Conservation (phyloP, 1,284 basidiomycete genomes). For the Anthracocystis panici-leucophaei region DNA sequence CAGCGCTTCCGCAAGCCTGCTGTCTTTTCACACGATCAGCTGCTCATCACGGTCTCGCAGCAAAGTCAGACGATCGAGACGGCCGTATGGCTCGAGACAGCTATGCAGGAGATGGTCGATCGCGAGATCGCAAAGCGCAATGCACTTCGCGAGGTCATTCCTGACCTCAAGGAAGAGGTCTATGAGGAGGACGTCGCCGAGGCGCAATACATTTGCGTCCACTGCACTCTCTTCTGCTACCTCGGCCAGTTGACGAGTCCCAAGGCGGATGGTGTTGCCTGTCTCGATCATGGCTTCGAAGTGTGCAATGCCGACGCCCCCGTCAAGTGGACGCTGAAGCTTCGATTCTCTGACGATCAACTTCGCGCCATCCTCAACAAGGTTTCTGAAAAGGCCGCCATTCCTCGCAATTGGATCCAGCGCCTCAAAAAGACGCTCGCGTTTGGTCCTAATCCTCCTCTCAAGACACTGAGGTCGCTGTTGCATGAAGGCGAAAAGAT, state of each 20-base stretch:
- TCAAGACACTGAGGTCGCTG: conserved; percentile 81
- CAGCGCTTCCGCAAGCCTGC: conserved; percentile 89
- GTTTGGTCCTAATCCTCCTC: conserved; percentile 75
- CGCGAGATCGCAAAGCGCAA: conserved; percentile 82
- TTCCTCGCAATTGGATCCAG: conserved; percentile 81
- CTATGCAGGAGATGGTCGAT: conserved; percentile 87
- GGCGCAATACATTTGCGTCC: conserved; percentile 91
- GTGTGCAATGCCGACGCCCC: conserved; percentile 79
- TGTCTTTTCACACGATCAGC: conserved; percentile 97
- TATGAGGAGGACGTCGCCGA: conserved; percentile 86
- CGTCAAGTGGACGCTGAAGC: conserved; percentile 77
- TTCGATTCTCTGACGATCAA: conserved; percentile 84
- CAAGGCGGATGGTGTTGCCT: conserved; percentile 79
- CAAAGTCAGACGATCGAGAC: conserved; percentile 93
- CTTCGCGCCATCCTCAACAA: conserved; percentile 70
- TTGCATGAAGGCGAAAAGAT: conserved; percentile 89
- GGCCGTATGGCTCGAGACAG: conserved; percentile 81
- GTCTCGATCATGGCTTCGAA: conserved; percentile 84
- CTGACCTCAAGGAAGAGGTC: conserved; percentile 77
- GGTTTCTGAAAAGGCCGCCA: conserved; percentile 76
- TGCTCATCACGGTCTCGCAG: conserved; percentile 92
- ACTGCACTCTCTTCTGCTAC: conserved; percentile 96
- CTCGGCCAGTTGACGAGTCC: conserved; percentile 81
- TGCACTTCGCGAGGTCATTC: conserved; percentile 71
- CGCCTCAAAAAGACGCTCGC: conserved; percentile 79